Conservation (phyloP, 345 rosid species). For the Citrus sinensis region DNA sequence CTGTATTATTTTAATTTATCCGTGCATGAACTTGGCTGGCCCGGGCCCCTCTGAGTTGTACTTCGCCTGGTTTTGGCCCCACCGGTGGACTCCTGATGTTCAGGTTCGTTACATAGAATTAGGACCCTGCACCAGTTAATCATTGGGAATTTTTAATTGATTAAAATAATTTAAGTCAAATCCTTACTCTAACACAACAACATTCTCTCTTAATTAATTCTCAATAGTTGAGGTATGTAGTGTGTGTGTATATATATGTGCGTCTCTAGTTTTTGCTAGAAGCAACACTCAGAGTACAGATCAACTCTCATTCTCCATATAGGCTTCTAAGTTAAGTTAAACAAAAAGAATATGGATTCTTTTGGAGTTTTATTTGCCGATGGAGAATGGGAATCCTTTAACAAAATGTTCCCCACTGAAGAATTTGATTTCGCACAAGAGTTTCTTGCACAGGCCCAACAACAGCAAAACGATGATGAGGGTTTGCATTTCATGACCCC, state of each 20-base stretch:
- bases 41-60: conserved; percentile 45
- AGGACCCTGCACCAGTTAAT: conserved; percentile 31
- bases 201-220: conserved; percentile 13
- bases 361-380: conserved; percentile 35
- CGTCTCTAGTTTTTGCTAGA: neutral
- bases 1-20: conserved; percentile 27
- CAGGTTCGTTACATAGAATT: conserved; percentile 30
- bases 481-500: conserved; percentile 10
- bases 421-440: conserved; percentile 32
- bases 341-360: conserved; percentile 28
- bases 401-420: conserved; percentile 33
- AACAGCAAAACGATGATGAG: conserved; percentile 10
- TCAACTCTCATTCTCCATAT: neutral
- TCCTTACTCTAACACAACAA: conserved; percentile 13
- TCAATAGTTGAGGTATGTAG: neutral
- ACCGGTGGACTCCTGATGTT: conserved; percentile 41
- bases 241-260: neutral
- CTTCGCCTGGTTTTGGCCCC: conserved; percentile 43
- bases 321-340: neutral
- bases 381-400: conserved; percentile 46
- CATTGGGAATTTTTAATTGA: conserved; percentile 22
- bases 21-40: conserved; percentile 31
- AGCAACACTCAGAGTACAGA: neutral
- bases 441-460: neutral
- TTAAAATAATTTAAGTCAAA: conserved; percentile 37